Conservation (phyloP, 306 rosid species). For the Acacia acuminata region DNA sequence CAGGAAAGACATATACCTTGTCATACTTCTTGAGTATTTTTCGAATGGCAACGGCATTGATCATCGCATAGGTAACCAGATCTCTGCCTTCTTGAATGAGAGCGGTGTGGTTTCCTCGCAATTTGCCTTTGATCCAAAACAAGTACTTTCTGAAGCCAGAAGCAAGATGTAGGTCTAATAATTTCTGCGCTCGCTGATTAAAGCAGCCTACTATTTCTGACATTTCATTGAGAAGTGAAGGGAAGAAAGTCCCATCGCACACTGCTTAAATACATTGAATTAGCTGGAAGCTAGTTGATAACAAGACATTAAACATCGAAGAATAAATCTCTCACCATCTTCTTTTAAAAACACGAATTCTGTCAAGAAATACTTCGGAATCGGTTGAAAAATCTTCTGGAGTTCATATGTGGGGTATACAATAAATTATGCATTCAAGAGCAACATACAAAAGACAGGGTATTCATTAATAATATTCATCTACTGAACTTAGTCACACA, state of each 20-base stretch:
- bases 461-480: background rate
- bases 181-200: conserved; percentile 79
- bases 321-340: background rate
- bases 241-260: conserved; percentile 94
- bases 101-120: conserved; percentile 44
- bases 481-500: background rate
- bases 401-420: background rate
- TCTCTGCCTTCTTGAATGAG: conserved; percentile 81
- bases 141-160: conserved; percentile 81
- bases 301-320: conserved; percentile 6
- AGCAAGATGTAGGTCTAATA: conserved; percentile 78
- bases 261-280: conserved; percentile 41
- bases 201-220: conserved; percentile 77
- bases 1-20: conserved; percentile 56
- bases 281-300: background rate
- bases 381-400: background rate
- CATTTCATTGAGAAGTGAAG: conserved; percentile 89
- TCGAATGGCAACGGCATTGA: conserved; percentile 78
- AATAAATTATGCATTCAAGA: conserved; percentile 23
- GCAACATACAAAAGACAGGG: background rate
- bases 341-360: background rate
- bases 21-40: conserved; percentile 93
- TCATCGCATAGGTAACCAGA: conserved; percentile 83
- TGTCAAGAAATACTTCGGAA: background rate
- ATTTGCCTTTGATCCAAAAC: conserved; percentile 69